Evolutionary conservation across 306 rosid genomes (phyloP), one percentile per base, ranked within the genome.

Genomic region (Glycine tomentella): DNA sequence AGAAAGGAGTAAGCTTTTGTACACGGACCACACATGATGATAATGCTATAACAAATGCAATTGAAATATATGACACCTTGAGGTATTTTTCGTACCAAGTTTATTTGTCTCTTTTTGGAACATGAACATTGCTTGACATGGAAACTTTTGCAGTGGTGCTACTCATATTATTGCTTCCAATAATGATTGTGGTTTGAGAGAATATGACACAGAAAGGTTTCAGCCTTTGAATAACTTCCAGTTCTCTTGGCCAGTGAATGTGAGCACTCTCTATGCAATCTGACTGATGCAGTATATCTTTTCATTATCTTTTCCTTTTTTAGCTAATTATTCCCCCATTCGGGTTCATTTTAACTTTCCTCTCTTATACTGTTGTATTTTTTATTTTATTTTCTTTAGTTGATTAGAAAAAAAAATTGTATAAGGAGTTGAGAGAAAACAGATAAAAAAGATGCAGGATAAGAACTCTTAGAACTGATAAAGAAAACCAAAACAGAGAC

Each of bases 161-260:
- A 84, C 87, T 53, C 91, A 90, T 85, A 85, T 93, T 84, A 87
- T 93, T 86, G 97, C 97, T 8, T 89, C 98, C 56, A 93, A 89
- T 73, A 93, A 93, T 58, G 98, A 93, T 77, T 86, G 87, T 67
- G 93, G 93, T 8, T 83, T 93, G 79, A 82, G 98, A 79, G 93
- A 93, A 70, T 93, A 85, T 63, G 97, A 93, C 78, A 87, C 90
- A 87, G 97, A 89, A 82, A 91, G 80, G 80, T 93, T 93, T 84
- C 98, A 93, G 87, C 93, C 77, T 74, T 58, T 90, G 81, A 93
- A 91, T 84, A 92, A 91, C 82, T 56, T 91, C 80, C 90, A 85
- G 34, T 93, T 90, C 78, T 92, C 97, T 70, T 93, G 98, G 98
- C 93, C 98, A 3, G 94, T 93, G 56, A 93, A 93, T 86, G 98